These are phyloP conservation scores for Flaveria robusta DNA, from an alignment of 129 eudicot species.

Conservation along the genomic window DNA sequence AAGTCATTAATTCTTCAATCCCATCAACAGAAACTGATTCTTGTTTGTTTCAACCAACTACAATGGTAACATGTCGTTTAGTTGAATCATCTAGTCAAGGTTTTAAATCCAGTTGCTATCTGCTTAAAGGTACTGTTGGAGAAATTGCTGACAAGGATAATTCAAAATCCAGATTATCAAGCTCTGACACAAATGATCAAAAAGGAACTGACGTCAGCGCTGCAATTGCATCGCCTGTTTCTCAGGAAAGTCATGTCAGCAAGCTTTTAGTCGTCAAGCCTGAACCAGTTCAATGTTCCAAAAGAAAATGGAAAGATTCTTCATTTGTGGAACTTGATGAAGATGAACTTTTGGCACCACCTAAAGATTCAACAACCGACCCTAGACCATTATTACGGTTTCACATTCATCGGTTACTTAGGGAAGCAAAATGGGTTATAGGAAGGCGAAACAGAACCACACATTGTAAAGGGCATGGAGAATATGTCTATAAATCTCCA, in stretches of 20 bases:
- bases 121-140: conserved; percentile 51
- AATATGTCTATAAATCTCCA: conserved; percentile 71
- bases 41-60: conserved; percentile 38
- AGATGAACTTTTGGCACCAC: conserved; percentile 47
- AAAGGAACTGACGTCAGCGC: conserved; percentile 47
- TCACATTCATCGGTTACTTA: conserved; percentile 64
- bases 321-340: conserved; percentile 61
- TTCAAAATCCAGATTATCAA: conserved; percentile 41
- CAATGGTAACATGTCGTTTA: conserved; percentile 53
- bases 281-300: conserved; percentile 30
- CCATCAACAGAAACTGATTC: conserved; percentile 46
- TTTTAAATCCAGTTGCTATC: conserved; percentile 71
- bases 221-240: conserved; percentile 79
- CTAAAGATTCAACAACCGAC: conserved; percentile 56
- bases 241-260: conserved; percentile 94
- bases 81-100: conserved; percentile 80
- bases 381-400: conserved; percentile 72
- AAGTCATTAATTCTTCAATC: conserved; percentile 41
- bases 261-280: conserved; percentile 54
- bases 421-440: conserved; percentile 79
- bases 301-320: conserved; percentile 30
- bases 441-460: conserved; percentile 69
- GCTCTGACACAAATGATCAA: conserved; percentile 45
- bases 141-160: conserved; percentile 32
- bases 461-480: conserved; percentile 65